These are phyloP conservation scores for Phytophthora ramorum DNA, from an alignment of 352 stramenopile species.

Conservation along the genomic window DNA sequence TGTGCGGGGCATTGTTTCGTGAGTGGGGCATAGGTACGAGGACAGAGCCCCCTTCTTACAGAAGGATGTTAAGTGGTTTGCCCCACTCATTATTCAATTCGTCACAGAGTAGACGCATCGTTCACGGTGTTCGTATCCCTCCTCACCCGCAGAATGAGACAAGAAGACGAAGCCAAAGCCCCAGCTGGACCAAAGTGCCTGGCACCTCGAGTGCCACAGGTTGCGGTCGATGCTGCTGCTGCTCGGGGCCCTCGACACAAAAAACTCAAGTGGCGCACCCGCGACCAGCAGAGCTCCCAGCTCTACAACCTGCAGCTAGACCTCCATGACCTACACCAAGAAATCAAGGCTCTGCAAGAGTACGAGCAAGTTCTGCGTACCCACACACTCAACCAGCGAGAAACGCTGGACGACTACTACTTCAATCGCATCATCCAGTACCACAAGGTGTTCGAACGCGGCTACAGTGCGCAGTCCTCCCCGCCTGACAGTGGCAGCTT, in stretches of 20 bases:
- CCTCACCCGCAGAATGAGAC: conserved; percentile 2
- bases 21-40: neutral
- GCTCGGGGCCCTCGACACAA: conserved; percentile 21
- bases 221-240: conserved; percentile 23
- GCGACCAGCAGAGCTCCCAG: conserved; percentile 60
- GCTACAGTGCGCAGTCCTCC: conserved; percentile 32
- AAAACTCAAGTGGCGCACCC: conserved; percentile 69
- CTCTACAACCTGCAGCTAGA: conserved; percentile 73
- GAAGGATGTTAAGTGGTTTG: conserved; percentile 23
- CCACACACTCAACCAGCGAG: conserved; percentile 48
- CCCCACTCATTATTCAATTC: conserved; percentile 28
- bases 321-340: conserved; percentile 50
- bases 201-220: conserved; percentile 22
- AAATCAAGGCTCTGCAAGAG: conserved; percentile 49
- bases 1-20: neutral
- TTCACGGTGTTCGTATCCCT: conserved; percentile 14
- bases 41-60: neutral
- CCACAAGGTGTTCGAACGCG: conserved; percentile 61
- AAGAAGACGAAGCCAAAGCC: conserved; percentile 18
- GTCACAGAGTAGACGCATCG: conserved; percentile 1
- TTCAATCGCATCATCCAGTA: conserved; percentile 60
- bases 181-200: conserved; percentile 19
- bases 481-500: neutral
- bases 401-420: conserved; percentile 55
- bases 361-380: conserved; percentile 43